Percentiles rank a stretch among this genome's conserved stretches.
These are phyloP conservation scores for Aspergillus coremiiformis DNA, from an alignment of 495 filamentous ascomycete genomes.

Conservation along the genomic window DNA sequence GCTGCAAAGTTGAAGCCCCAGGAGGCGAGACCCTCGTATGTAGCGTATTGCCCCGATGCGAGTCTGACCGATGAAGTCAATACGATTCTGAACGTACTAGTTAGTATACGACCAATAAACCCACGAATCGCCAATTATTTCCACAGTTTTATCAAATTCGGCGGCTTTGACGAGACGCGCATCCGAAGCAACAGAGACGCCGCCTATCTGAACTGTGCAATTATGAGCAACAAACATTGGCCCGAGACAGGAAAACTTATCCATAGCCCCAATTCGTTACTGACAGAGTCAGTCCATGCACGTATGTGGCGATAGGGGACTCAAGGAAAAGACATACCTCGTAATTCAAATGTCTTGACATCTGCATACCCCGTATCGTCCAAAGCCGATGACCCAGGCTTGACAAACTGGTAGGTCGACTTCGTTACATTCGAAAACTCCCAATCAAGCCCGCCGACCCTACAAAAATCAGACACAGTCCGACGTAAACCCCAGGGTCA, in stretches of 20 bases:
- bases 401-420: constrained; percentile 54
- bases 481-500: not conserved
- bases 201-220: constrained; percentile 46
- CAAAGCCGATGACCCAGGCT: constrained; percentile 16
- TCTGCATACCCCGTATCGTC: constrained; percentile 14
- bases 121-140: constrained; percentile 58
- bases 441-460: constrained; percentile 58
- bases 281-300: constrained; percentile 16
- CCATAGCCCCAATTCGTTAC: constrained; percentile 64
- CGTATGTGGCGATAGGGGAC: not conserved
- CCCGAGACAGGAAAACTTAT: constrained; percentile 21
- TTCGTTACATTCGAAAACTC: constrained; percentile 60
- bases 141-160: constrained; percentile 46
- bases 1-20: constrained; percentile 51
- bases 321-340: constrained; percentile 19
- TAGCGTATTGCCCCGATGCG: constrained; percentile 52
- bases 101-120: not conserved
- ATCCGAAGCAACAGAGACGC: constrained; percentile 44
- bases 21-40: constrained; percentile 55
- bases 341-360: constrained; percentile 29
- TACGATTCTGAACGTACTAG: not conserved
- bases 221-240: constrained; percentile 1
- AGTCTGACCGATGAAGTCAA: constrained; percentile 15
- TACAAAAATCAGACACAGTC: constrained; percentile 11
- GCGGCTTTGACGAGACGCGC: constrained; percentile 46